Evolutionary conservation across 2,329 filamentous ascomycete genomes (phyloP), one percentile per base, ranked within the genome.

Genomic region (Cordyceps farinosa): DNA sequence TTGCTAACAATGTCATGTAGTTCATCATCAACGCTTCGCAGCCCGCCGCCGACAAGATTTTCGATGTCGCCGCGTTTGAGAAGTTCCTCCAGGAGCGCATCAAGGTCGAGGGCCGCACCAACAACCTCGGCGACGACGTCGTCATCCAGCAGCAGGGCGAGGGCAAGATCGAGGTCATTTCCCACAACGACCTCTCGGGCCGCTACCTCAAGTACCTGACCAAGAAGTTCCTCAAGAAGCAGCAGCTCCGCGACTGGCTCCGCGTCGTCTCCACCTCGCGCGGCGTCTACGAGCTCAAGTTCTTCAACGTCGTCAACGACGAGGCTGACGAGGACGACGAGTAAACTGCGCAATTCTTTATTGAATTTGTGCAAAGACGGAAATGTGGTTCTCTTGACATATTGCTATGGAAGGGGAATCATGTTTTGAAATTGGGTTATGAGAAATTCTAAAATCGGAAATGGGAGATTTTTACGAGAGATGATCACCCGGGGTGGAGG

Each of bases 201-300:
- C 90, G 95, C 79, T 99, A 99, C 87, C 87, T 99, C 81, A 99
- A 99, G 91, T 99, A 99, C 88, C 85, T 99, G 80, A 99, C 95
- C 81, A 99, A 99, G 92, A 99, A 99, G 88, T 99, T 97, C 90
- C 90, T 99, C 82, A 99, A 99, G 92, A 99, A 99, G 91, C 92
- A 97, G 87, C 94, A 98, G 88, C 91, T 99, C 79, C 92, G 95
- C 84, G 95, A 99, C 87, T 99, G 95, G 95, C 91, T 99, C 78
- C 93, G 95, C 76, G 94, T 99, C 74, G 95, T 99, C 77, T 96
- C 92, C 73, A 98, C 94, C 79, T 92, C 90, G 80, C 94, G 94
- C 85, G 94, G 95, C 78, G 93, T 97, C 71, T 99, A 99, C 86
- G 93, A 97, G 87, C 90, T 99, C 82, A 93, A 96, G 86, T 99